Evolutionary conservation across 192 early-diverging fungal genomes (phyloP).

Genomic region (Entomortierella beljakovae): DNA sequence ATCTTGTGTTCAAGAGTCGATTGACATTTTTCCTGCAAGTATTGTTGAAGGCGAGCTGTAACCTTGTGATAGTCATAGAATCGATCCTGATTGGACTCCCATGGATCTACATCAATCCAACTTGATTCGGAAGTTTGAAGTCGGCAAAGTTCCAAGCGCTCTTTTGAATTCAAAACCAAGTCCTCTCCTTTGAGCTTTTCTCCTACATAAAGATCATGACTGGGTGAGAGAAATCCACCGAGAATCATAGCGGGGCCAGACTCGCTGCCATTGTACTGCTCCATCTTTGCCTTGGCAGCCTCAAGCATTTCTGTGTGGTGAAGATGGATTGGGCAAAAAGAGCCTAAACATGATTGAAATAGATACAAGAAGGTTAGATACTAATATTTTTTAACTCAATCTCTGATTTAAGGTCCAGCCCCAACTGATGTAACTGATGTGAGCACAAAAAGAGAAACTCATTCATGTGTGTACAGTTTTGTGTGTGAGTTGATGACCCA

Average conservation of each 20-base stretch:
- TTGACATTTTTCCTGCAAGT: slow-evolving; percentile 38
- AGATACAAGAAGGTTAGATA: slow-evolving; percentile 6
- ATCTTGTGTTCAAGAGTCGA: slow-evolving; percentile 23
- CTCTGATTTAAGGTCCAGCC: background rate
- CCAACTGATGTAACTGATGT: background rate
- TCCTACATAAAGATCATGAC: slow-evolving; percentile 52
- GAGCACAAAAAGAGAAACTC: background rate
- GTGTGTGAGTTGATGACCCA: slow-evolving; percentile 6
- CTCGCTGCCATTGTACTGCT: slow-evolving; percentile 26
- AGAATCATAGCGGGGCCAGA: slow-evolving; percentile 37
- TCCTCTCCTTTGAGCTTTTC: slow-evolving; percentile 42
- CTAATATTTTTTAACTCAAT: background rate
- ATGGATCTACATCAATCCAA: slow-evolving; percentile 56
- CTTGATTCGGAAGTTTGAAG: slow-evolving; percentile 43
- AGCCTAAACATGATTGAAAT: slow-evolving; percentile 21
- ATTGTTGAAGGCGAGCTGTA: slow-evolving; percentile 34
- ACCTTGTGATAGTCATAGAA: slow-evolving; percentile 52
- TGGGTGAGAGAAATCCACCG: slow-evolving; percentile 54
- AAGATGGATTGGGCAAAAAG: slow-evolving; percentile 52
- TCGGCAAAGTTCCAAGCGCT: slow-evolving; percentile 45
- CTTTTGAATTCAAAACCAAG: slow-evolving; percentile 23
- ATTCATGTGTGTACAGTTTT: background rate
- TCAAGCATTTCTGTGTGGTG: slow-evolving; percentile 54
- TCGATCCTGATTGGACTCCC: slow-evolving; percentile 45
- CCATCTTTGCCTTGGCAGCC: slow-evolving; percentile 40